These are phyloP conservation scores for Mycena indigotica DNA, from an alignment of 768 basidiomycete genomes.

Conservation along the genomic window DNA sequence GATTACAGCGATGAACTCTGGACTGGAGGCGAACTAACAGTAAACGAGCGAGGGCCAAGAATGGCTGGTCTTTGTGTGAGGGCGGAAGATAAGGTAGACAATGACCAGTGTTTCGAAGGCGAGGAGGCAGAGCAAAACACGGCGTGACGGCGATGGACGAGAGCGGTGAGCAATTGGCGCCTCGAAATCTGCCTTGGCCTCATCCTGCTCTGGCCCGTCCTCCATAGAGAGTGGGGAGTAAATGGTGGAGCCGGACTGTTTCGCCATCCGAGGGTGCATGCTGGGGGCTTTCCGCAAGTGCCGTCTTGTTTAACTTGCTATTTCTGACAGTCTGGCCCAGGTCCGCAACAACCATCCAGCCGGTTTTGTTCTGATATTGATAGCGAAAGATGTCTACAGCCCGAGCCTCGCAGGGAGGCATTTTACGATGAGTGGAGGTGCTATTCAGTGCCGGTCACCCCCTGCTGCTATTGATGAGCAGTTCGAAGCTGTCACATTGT, in stretches of 20 bases:
- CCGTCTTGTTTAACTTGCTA: not conserved
- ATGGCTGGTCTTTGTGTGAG: not conserved
- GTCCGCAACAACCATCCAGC: too few relatives aligned
- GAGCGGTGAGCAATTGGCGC: not conserved
- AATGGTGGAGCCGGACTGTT: not conserved
- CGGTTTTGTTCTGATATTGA: too few relatives aligned
- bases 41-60: not conserved
- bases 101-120: not conserved
- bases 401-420: too few relatives aligned
- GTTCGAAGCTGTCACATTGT: too few relatives aligned
- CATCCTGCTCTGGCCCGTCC: not conserved
- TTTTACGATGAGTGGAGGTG: too few relatives aligned
- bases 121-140: not conserved
- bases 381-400: too few relatives aligned
- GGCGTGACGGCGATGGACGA: not conserved
- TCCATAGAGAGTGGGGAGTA: not conserved
- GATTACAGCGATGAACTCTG: not conserved
- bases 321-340: too few relatives aligned
- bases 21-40: not conserved
- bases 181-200: not conserved
- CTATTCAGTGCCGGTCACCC: too few relatives aligned
- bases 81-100: not conserved
- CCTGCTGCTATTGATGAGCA: too few relatives aligned
- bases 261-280: not conserved
- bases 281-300: too few relatives aligned